phyloP scores from a whole-genome alignment of 441 rosid genomes.

The Adansonia gregorii region DNA sequence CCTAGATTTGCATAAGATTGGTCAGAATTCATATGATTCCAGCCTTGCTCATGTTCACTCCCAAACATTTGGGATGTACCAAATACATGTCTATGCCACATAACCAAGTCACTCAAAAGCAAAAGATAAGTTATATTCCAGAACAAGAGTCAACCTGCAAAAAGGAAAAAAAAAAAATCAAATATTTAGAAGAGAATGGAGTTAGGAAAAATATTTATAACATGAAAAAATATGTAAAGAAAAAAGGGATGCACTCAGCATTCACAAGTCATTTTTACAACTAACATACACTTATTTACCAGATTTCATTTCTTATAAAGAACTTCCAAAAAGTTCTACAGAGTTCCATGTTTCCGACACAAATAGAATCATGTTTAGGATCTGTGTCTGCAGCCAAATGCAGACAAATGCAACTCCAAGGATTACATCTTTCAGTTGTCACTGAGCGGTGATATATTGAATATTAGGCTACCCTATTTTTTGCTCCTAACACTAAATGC shows the following conservation, averaged over 20 bases:
- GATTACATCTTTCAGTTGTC: not conserved
- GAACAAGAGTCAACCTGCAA: conserved; percentile 47
- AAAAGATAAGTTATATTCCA: conserved; percentile 24
- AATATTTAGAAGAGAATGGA: conserved; percentile 23
- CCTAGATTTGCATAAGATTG: conserved; percentile 57
- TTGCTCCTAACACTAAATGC: not conserved
- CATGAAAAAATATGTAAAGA: not conserved
- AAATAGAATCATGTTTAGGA: not conserved
- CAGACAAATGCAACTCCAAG: not conserved
- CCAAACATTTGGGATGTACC: conserved; percentile 56
- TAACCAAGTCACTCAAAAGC: conserved; percentile 31
- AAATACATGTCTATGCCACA: conserved; percentile 72
- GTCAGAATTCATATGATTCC: conserved; percentile 66
- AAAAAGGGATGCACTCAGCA: not conserved
- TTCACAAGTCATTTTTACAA: not conserved
- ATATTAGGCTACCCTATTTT: not conserved
- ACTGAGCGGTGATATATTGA: not conserved
- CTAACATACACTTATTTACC: not conserved
- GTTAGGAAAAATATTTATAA: not conserved
- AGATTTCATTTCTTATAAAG: not conserved
- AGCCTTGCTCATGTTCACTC: conserved; percentile 63
- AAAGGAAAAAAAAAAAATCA: conserved; percentile 23
- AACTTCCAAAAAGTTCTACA: not conserved
- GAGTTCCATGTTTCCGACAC: not conserved
- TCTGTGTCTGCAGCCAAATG: not conserved